These are phyloP conservation scores for Malus domestica DNA, from an alignment of 306 rosid species.

Conservation along the genomic window DNA sequence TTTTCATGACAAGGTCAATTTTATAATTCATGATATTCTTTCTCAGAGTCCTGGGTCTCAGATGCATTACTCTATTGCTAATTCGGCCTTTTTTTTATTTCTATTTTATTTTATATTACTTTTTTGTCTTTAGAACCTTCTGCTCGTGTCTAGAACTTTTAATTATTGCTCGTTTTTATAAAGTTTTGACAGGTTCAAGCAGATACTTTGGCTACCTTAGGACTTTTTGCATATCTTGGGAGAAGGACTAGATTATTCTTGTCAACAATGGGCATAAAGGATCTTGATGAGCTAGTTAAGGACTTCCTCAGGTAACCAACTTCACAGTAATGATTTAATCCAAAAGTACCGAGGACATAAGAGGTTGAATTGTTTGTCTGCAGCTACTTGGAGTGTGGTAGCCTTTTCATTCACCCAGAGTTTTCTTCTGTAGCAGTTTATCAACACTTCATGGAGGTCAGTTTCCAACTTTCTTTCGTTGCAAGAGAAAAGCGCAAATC, in stretches of 20 bases:
- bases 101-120: not conserved
- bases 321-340: not conserved
- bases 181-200: conserved; percentile 37
- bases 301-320: conserved; percentile 55
- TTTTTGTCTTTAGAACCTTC: not conserved
- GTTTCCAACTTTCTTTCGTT: conserved; percentile 15
- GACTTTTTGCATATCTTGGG: conserved; percentile 68
- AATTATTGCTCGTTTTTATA: conserved; percentile 10
- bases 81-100: not conserved
- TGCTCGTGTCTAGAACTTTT: conserved; percentile 1
- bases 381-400: conserved; percentile 74
- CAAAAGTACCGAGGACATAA: not conserved
- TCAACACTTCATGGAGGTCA: conserved; percentile 69
- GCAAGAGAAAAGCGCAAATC: not conserved
- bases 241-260: conserved; percentile 59
- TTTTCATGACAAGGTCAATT: conserved; percentile 42
- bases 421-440: conserved; percentile 40
- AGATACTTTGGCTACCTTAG: conserved; percentile 52
- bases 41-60: not conserved
- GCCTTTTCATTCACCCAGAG: conserved; percentile 53
- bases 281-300: conserved; percentile 54
- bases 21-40: conserved; percentile 13
- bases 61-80: not conserved
- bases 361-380: conserved; percentile 23
- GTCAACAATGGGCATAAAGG: conserved; percentile 51